Percentiles rank a stretch among this genome's conserved stretches.
phyloP scores from a whole-genome alignment of 2,329 filamentous ascomycete species.

The Fusarium zealandicum region DNA sequence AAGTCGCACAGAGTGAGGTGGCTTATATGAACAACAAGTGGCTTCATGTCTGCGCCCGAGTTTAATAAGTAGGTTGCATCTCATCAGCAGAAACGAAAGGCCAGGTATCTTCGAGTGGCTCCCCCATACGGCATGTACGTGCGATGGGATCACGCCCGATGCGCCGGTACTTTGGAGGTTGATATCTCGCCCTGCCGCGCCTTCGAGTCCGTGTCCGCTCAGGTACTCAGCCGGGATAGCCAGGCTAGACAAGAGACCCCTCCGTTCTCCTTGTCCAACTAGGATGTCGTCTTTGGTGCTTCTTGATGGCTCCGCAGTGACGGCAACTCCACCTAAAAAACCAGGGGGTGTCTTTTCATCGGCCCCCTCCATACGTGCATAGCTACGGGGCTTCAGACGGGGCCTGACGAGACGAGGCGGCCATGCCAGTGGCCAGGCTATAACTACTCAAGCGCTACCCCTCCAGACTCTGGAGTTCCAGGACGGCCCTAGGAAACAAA shows the following conservation, averaged over 20 bases:
- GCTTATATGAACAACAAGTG: slow-evolving; percentile 12
- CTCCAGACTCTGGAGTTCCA: slow-evolving; percentile 8
- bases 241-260: slow-evolving; percentile 25
- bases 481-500: slow-evolving; percentile 5
- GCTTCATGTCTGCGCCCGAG: slow-evolving; percentile 17
- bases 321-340: slow-evolving; percentile 34
- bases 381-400: slow-evolving; percentile 19
- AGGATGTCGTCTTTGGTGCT: background rate
- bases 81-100: slow-evolving; percentile 13
- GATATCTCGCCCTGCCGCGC: slow-evolving; percentile 13
- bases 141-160: background rate
- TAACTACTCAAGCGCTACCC: slow-evolving; percentile 2
- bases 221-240: slow-evolving; percentile 34
- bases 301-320: slow-evolving; percentile 29
- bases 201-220: slow-evolving; percentile 13
- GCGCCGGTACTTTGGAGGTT: slow-evolving; percentile 9
- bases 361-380: slow-evolving; percentile 6
- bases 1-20: slow-evolving; percentile 13
- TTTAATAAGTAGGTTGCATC: slow-evolving; percentile 14
- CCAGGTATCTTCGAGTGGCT: slow-evolving; percentile 5
- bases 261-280: slow-evolving; percentile 9
- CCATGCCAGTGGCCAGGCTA: slow-evolving; percentile 28
- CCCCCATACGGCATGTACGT: slow-evolving; percentile 2
- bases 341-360: slow-evolving; percentile 27
- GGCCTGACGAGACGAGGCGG: slow-evolving; percentile 22